Evolutionary conservation across 805 yeast genomes (phyloP).

Genomic region (Maudiozyma pseudohumilis): DNA sequence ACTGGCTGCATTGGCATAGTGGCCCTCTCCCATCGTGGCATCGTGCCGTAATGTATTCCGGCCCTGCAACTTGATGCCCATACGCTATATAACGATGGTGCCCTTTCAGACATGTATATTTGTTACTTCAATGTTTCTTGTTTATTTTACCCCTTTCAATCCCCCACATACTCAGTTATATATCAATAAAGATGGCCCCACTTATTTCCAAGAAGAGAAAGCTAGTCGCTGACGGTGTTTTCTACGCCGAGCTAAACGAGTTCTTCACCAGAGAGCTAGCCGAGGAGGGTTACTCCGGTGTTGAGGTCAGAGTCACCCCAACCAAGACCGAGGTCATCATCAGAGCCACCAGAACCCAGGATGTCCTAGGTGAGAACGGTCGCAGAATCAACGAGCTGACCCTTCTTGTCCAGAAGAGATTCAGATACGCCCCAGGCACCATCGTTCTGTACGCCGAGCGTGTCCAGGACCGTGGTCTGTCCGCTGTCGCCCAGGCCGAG

Average conservation of each 20-base stretch:
- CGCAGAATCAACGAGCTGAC: slow-evolving; percentile 99
- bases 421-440: slow-evolving; percentile 89
- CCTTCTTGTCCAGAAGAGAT: slow-evolving; percentile 96
- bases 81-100: not conserved
- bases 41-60: no score
- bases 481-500: slow-evolving; percentile 99
- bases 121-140: not conserved
- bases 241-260: slow-evolving; percentile 99
- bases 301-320: slow-evolving; percentile 98
- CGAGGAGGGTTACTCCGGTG: slow-evolving; percentile 99
- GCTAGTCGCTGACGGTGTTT: slow-evolving; percentile 99
- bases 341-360: slow-evolving; percentile 98
- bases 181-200: slow-evolving; percentile 29
- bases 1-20: no score
- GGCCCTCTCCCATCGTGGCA: no score
- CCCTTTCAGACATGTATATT: not conserved
- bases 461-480: slow-evolving; percentile 98
- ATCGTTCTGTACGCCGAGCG: slow-evolving; percentile 96
- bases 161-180: slow-evolving; percentile 2
- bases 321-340: slow-evolving; percentile 96
- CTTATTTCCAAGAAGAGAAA: slow-evolving; percentile 94
- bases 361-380: slow-evolving; percentile 98
- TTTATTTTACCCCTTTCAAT: not conserved
- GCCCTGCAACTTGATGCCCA: not conserved
- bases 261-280: slow-evolving; percentile 99